Evolutionary conservation across 75 land plant genomes (phyloP).

Genomic region (Selaginella moellendorffii): DNA sequence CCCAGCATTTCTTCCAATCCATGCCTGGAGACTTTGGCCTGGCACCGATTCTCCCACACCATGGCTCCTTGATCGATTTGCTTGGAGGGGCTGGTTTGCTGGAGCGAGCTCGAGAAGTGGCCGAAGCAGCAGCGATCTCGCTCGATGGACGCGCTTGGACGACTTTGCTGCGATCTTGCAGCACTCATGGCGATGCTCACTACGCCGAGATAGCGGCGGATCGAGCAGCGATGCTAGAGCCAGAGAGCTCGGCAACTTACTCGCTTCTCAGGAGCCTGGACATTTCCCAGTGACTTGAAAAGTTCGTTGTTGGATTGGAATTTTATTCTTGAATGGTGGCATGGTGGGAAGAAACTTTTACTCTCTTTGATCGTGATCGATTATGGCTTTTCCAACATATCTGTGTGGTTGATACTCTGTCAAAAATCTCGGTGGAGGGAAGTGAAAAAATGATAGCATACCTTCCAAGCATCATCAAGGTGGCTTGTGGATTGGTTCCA

Average conservation of each 20-base stretch:
- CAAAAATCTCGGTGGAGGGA: too few relatives aligned
- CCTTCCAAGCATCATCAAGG: conserved; percentile 77
- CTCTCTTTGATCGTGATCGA: too few relatives aligned
- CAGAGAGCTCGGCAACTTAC: not conserved
- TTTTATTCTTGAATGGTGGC: too few relatives aligned
- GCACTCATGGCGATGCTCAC: not conserved
- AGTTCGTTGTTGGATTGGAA: too few relatives aligned
- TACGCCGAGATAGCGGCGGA: not conserved
- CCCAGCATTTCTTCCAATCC: not conserved
- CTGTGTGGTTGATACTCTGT: too few relatives aligned
- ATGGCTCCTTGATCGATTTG: not conserved
- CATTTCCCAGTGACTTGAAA: too few relatives aligned
- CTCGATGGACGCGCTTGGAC: not conserved
- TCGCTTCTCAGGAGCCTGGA: not conserved
- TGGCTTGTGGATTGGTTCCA: conserved; percentile 84
- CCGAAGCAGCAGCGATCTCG: not conserved
- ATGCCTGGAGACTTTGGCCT: not conserved
- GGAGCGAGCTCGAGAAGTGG: not conserved
- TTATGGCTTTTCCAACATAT: too few relatives aligned
- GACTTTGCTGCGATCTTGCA: not conserved
- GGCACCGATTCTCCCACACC: not conserved
- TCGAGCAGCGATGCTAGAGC: not conserved
- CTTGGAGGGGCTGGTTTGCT: not conserved
- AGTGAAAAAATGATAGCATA: too few relatives aligned
- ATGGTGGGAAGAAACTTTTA: too few relatives aligned